Evolutionary conservation across 257 asterid species (phyloP), one percentile per base, ranked within the genome.

Genomic region (Penstemon eatonii): DNA sequence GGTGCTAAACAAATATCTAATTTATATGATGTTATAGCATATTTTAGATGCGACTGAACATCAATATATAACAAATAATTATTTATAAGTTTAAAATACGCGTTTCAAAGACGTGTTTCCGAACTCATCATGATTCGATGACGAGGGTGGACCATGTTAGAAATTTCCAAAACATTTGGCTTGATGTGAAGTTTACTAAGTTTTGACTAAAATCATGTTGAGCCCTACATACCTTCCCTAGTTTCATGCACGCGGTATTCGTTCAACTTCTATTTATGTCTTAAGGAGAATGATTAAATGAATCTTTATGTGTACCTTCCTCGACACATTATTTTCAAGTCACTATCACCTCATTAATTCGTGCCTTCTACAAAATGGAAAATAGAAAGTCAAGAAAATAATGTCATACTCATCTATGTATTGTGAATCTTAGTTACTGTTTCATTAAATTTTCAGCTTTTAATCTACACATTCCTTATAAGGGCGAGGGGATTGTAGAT

Each of bases 171-270:
- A 51, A 25, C 19, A 44, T 56, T 25, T 60, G 18, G 18, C 18
- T 15, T 42, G 67, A 57, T 50, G 44, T 44, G 71, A 69, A 36
- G 64, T 36, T 59, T 71, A 41, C 50, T n/a, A 72, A 51, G 72
- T 68, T 15, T 72, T 54, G 71, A 65, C 71, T 8, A 13, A 0
- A 51, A 49, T 56, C 18, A 0, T 25, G 25, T 11, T 25, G 36
- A 8, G n/a, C 36, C 36, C 11, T 7, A 18, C 10, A 8, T 39
- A 60, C 9, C 60, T 7, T 56, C 63, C 15, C 58, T n/a, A 36
- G 40, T 68, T 52, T 15, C 58, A 50, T 50, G 74, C 75, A 63
- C 69, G 58, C 68, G 49, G 50, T 66, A 58, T n/a, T 18, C 37
- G 9, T 55, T 55, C 10, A 41, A 67, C n/a, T 67, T 42, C 5